A percentile compares a stretch with the other conserved stretches of the same genome.
Conservation (phyloP, 192 early-diverging fungal genomes). For the Dissophora globulifera region DNA sequence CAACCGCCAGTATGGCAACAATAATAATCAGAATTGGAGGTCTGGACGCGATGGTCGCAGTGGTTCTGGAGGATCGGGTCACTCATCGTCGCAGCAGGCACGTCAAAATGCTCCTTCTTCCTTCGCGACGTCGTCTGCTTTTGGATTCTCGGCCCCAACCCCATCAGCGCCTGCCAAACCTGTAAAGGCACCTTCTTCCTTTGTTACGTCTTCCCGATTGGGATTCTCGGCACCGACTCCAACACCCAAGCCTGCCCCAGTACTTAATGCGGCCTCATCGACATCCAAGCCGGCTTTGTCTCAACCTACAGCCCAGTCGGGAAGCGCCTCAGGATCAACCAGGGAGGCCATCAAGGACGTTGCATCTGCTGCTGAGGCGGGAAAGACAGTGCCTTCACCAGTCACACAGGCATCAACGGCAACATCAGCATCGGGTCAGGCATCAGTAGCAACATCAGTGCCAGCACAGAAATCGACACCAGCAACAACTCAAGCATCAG, state of each 20-base stretch:
- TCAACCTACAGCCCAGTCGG: neutral
- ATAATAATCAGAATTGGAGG: constrained; percentile 5
- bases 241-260: neutral
- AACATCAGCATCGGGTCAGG: neutral
- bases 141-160: constrained; percentile 22
- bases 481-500: neutral
- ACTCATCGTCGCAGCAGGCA: constrained; percentile 3
- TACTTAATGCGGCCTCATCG: neutral
- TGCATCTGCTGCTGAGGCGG: neutral
- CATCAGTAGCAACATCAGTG: neutral
- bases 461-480: neutral
- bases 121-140: constrained; percentile 30
- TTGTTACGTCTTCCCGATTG: neutral
- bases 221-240: constrained; percentile 1
- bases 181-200: neutral
- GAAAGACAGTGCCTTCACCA: neutral
- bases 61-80: too few species aligned
- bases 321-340: neutral
- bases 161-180: neutral
- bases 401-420: neutral
- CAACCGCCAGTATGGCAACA: neutral
- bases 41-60: constrained; percentile 8
- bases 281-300: neutral
- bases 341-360: neutral
- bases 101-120: constrained; percentile 30